These are phyloP conservation scores for Aureobasidium sp. DNA, from an alignment of 2,329 filamentous ascomycete species.

Conservation along the genomic window DNA sequence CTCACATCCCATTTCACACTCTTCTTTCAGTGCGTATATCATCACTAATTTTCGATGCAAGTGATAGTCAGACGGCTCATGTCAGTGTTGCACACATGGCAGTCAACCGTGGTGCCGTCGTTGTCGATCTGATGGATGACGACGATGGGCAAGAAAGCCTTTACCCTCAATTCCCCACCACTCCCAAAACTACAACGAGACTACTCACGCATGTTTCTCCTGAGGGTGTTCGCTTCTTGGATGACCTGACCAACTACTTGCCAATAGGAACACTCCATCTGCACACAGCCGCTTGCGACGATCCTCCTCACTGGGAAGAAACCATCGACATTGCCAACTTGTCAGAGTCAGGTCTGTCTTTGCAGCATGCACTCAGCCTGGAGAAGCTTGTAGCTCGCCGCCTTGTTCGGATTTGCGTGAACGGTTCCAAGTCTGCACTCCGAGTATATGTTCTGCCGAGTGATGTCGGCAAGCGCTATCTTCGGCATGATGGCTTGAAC, in stretches of 20 bases:
- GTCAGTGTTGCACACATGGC: too few species aligned
- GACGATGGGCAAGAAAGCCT: background rate
- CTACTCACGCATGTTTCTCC: background rate
- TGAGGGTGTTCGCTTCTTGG: slow-evolving; percentile 11
- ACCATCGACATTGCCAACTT: background rate
- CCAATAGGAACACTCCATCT: slow-evolving; percentile 23
- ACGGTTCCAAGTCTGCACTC: slow-evolving; percentile 25
- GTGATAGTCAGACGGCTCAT: too few species aligned
- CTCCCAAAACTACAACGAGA: background rate
- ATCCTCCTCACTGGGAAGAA: slow-evolving; percentile 6
- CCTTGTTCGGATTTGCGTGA: slow-evolving; percentile 21
- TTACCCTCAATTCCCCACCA: background rate
- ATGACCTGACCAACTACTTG: slow-evolving; percentile 22
- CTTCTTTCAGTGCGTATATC: too few species aligned
- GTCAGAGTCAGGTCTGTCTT: background rate
- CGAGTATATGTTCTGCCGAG: slow-evolving; percentile 60
- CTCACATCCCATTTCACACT: too few species aligned
- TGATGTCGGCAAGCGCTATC: slow-evolving; percentile 50
- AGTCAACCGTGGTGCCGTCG: background rate
- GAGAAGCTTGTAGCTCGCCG: slow-evolving; percentile 19
- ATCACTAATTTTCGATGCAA: too few species aligned
- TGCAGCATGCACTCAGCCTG: slow-evolving; percentile 1
- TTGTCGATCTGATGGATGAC: background rate
- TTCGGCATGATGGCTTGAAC: slow-evolving; percentile 46
- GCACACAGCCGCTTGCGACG: background rate